phyloP scores from a whole-genome alignment of 2,329 filamentous ascomycete species.

The Exophiala xenobiotica region DNA sequence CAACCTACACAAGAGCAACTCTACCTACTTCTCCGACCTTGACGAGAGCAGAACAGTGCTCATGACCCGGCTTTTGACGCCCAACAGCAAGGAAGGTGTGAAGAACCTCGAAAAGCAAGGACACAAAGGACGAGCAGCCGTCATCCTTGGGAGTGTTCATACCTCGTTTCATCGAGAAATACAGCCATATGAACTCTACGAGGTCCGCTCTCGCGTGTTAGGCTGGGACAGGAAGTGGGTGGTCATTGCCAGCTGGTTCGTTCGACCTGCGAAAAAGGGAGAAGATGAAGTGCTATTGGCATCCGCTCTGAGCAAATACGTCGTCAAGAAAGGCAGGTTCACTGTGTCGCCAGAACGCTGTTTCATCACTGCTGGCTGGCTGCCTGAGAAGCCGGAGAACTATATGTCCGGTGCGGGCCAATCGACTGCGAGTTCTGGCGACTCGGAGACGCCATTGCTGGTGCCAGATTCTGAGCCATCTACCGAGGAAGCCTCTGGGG shows the following conservation, averaged over 20 bases:
- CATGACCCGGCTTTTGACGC: constrained; percentile 65
- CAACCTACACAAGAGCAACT: constrained; percentile 65
- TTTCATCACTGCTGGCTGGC: constrained; percentile 67
- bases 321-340: constrained; percentile 76
- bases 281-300: constrained; percentile 63
- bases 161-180: constrained; percentile 76
- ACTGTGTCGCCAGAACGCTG: constrained; percentile 81
- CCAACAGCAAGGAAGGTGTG: constrained; percentile 51
- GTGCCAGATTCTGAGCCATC: not conserved
- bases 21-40: constrained; percentile 57
- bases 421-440: constrained; percentile 4
- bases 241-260: constrained; percentile 72
- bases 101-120: constrained; percentile 51
- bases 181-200: constrained; percentile 65
- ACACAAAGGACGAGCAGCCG: constrained; percentile 50
- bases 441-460: constrained; percentile 4
- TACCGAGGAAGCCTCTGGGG: constrained; percentile 5
- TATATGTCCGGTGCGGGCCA: constrained; percentile 8
- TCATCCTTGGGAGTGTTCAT: constrained; percentile 70
- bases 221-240: constrained; percentile 81
- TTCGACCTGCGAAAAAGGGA: constrained; percentile 48
- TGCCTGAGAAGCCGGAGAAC: constrained; percentile 71
- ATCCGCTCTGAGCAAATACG: constrained; percentile 74
- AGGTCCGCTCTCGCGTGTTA: constrained; percentile 70
- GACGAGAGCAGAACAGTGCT: constrained; percentile 76